phyloP scores from a whole-genome alignment of 495 filamentous ascomycete genomes.

The Penicillium argentinense region DNA sequence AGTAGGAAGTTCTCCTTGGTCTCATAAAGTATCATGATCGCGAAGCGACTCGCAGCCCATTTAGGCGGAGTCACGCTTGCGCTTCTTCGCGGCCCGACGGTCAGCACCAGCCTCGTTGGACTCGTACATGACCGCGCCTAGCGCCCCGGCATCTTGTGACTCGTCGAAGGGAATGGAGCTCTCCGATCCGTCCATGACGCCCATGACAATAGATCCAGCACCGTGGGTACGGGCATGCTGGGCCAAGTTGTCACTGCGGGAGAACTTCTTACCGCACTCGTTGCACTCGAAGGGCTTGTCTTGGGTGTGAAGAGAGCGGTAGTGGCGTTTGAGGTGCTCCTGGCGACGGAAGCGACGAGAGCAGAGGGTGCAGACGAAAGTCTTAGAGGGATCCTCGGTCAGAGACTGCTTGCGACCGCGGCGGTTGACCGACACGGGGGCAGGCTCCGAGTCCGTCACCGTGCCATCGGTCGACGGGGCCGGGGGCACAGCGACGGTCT shows the following conservation, averaged over 20 bases:
- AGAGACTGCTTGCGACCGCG: constrained; percentile 98
- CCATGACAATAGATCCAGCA: constrained; percentile 84
- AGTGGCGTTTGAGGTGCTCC: constrained; percentile 98
- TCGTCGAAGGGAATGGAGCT: constrained; percentile 44
- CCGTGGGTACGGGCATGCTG: constrained; percentile 97
- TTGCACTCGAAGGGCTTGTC: constrained; percentile 98
- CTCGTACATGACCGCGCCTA: constrained; percentile 76
- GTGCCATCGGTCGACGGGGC: constrained; percentile 17
- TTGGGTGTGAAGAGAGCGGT: constrained; percentile 95
- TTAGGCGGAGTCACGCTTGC: constrained; percentile 63
- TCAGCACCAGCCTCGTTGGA: constrained; percentile 54
- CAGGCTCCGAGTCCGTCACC: constrained; percentile 34
- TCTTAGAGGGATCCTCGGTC: constrained; percentile 98
- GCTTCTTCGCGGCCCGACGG: constrained; percentile 65
- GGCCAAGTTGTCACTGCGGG: constrained; percentile 92
- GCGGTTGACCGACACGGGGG: constrained; percentile 73
- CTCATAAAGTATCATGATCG: constrained; percentile 35
- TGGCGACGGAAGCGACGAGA: constrained; percentile 96
- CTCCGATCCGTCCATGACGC: constrained; percentile 70
- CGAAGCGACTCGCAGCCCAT: constrained; percentile 4
- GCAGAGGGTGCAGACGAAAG: constrained; percentile 94
- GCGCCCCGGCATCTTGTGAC: constrained; percentile 58
- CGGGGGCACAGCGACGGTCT: constrained; percentile 21
- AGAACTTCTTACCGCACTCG: constrained; percentile 99
- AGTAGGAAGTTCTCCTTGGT: constrained; percentile 45